These are phyloP conservation scores for Mortierella sp. DNA, from an alignment of 371 early-diverging fungal genomes.

Conservation along the genomic window DNA sequence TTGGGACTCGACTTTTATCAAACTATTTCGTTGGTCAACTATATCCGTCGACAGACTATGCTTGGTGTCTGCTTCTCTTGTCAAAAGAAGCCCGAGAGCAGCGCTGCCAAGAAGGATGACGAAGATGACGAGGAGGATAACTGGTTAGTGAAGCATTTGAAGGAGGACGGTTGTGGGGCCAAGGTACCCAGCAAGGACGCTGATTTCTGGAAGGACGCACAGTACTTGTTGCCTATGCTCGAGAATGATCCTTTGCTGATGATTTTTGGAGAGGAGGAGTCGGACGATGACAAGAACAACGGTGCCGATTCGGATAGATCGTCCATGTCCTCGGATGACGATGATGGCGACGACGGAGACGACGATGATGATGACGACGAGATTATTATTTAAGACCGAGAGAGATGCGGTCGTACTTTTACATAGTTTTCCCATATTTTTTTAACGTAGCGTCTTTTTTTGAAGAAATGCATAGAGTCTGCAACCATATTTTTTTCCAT, in stretches of 20 bases:
- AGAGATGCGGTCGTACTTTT: background rate
- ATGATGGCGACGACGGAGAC: constrained; percentile 33
- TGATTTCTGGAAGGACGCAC: constrained; percentile 84
- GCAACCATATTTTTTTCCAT: background rate
- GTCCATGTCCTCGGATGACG: constrained; percentile 26
- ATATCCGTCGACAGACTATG: constrained; percentile 83
- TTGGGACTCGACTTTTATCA: constrained; percentile 87
- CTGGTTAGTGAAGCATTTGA: constrained; percentile 63
- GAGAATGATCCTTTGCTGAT: constrained; percentile 92
- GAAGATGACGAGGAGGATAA: constrained; percentile 63
- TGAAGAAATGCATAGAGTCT: background rate
- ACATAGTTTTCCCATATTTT: background rate
- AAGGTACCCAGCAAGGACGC: constrained; percentile 64
- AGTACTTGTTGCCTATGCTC: constrained; percentile 84
- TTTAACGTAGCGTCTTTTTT: background rate
- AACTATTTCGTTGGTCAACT: constrained; percentile 89
- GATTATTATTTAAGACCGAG: constrained; percentile 14
- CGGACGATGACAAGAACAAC: constrained; percentile 53
- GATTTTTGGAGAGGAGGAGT: constrained; percentile 79
- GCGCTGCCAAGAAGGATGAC: constrained; percentile 68
- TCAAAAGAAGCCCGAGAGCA: constrained; percentile 64
- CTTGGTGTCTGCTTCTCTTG: constrained; percentile 83
- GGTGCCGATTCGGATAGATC: constrained; percentile 32
- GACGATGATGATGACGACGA: constrained; percentile 45
- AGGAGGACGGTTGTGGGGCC: constrained; percentile 41